Evolutionary conservation across 176 grass and related monocot species (phyloP), one percentile per base, ranked within the genome.

Genomic region (Oryza meridionalis): DNA sequence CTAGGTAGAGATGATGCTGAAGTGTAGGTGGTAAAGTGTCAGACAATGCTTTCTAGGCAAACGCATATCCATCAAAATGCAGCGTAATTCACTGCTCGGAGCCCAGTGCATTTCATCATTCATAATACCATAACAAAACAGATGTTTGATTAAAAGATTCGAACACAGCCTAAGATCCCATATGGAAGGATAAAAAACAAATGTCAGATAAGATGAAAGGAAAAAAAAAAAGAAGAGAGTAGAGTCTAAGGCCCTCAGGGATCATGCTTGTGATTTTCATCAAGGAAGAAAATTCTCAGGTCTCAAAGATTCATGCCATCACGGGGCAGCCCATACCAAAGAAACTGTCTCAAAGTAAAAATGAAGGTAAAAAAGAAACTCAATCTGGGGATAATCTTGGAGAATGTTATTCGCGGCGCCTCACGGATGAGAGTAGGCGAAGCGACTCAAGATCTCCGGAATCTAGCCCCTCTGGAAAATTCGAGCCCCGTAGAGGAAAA

Each of bases 241-340:
- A 2, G 37, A 76, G 64, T 38, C 4, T 27, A 65, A 40, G 21
- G 73, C 64, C 95, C 93, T 98, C 93, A 98, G 93, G 2, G 46
- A 70, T 61, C 62, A 94, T 95, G 93, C 89, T 93, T 93, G n/a
- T 87, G 59, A 10, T 86, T 95, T 83, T 90, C 93, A 95, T 87
- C 96, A 87, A 73, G 12, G 78, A 65, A 90, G 73, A 90, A 82
- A 86, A 86, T 74, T 86, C 81, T 98, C 96, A 95, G 96, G 87
- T 98, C 93, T 98, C 96, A 98, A 98, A 98, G 93, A 98, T 98
- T 89, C 81, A 80, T 94, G 89, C 89, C 96, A 98, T 98, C 93
- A 98, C 78, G 4, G 93, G 96, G 75, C 73, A 13, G 27, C 64
- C 42, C 14, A 38, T 38, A 8, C 14, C 47, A 32, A 26, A 17